Percentiles rank a stretch among this genome's conserved stretches.
Conservation (phyloP, 768 basidiomycete genomes). For the Pisolithus albus region DNA sequence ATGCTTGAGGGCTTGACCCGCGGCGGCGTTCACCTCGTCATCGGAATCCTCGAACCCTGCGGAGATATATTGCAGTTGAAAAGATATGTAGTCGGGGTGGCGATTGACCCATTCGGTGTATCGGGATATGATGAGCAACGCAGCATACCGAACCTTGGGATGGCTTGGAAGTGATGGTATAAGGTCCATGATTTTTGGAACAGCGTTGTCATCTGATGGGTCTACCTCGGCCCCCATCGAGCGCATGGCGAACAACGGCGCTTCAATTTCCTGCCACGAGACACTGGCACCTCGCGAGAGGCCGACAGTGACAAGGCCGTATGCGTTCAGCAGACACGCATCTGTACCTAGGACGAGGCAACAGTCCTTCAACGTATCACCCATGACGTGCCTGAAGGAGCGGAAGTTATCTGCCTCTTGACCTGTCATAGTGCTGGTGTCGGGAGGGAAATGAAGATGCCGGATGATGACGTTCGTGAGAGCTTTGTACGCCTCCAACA, state of each 20-base stretch:
- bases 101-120: constrained; percentile 95
- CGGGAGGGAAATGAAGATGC: constrained; percentile 87
- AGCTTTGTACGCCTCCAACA: constrained; percentile 74
- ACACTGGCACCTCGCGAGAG: constrained; percentile 53
- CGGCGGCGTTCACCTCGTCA: constrained; percentile 81
- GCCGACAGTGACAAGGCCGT: constrained; percentile 71
- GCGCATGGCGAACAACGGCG: constrained; percentile 93
- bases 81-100: constrained; percentile 81
- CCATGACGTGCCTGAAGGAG: constrained; percentile 95
- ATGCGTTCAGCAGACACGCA: constrained; percentile 72
- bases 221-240: constrained; percentile 97
- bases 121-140: constrained; percentile 87
- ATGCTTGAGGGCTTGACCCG: constrained; percentile 93
- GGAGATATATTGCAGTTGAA: constrained; percentile 87
- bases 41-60: constrained; percentile 82
- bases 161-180: constrained; percentile 86
- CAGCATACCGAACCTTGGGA: constrained; percentile 90
- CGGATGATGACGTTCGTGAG: constrained; percentile 82
- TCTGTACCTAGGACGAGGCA: constrained; percentile 89
- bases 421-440: constrained; percentile 53
- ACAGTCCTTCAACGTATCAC: constrained; percentile 97
- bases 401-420: constrained; percentile 94
- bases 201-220: constrained; percentile 67
- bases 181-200: constrained; percentile 96
- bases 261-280: constrained; percentile 96